Base-by-base conservation (phyloP, 2,329 filamentous ascomycete species). In the Monosporascus ibericus region DNA sequence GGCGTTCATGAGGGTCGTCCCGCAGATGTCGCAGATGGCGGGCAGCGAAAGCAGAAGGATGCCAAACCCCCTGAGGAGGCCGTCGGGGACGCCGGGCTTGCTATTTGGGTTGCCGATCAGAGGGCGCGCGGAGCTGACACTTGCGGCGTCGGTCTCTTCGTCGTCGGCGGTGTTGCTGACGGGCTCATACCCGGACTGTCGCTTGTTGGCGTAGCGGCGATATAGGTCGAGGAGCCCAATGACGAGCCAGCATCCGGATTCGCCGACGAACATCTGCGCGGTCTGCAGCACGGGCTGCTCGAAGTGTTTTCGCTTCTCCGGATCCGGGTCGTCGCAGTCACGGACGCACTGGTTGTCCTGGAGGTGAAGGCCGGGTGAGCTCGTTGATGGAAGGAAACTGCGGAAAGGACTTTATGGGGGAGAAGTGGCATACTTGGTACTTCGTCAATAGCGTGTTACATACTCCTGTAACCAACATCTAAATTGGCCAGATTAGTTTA, bases 391-490 rank as follows among this genome's bases (percentile, higher is more conserved):
- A 18, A 47, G 22, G 18, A 39, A 15, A 50, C 39, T 47, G 15
- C 5, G 24, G 25, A 42, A 27, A 36, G 39, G 22, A 37, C 24
- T n/a, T n/a, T 15, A 44, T 40, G 40, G 48, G 25, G 18, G 40
- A 40, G 47, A 34, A 47, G 48, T 27, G 44, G 67, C 75, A 55
- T 71, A 92, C 91, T 76, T 97, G 92, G 66, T 92, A 96, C 69
- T 99, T 99, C 62, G 92, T 96, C 65, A 99, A 79, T 56, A 99
- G 82, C 2, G 94, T 99, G 70, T 99, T 99, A 79, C 91, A 96
- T 56, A 95, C 91, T 57, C 92, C 92, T 24, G 92, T 96, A 67
- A 96, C 74, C 67, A 97, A 79, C 92, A 97, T 97, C 30, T 34
- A 14, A 34, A 34, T 34, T 5, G 30, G 30, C 5, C 9, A 14